Base-by-base conservation (phyloP, 2,329 filamentous ascomycete genomes). In the Acephala macrosclerotiorum region DNA sequence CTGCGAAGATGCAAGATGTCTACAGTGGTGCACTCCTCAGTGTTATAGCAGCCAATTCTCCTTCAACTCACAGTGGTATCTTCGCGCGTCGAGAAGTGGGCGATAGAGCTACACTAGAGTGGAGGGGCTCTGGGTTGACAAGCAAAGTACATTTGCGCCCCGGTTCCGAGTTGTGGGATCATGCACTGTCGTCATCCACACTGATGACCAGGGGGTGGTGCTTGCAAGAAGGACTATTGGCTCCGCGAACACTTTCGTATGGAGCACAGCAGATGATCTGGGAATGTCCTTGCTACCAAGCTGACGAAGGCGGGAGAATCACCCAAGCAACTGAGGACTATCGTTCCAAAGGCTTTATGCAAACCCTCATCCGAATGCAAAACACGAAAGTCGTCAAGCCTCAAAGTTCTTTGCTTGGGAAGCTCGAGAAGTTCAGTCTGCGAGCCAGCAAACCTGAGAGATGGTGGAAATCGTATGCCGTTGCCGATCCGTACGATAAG, bases 251-350 rank as follows among this genome's bases (percentile, higher is more conserved):
- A 20, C 40, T 70, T 8, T 70, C 68, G 7, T 70, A 64, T 49
- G 68, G 68, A 26, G 33, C 61, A 25, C 68, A 70, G 18, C 68
- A 70, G 36, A 70, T 70, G 68, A 67, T 69, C 11, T 70, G 68
- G 68, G 68, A 68, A 58, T 70, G 66, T n/a, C 51, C 64, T 11
- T 42, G 60, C 20, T 60, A 66, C 38, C 68, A 70, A 66, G 64
- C 45, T 6, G 68, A 70, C 45, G 68, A 70, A 55, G 66, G 68
- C 6, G 66, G 68, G 18, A 60, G 66, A 61, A 63, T 65, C 20
- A 70, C 66, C 1, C 18, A 60, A 45, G 38, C 68, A 22, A 68
- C 68, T 6, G 60, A 68, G 42, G 64, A 70, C 18, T 70, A 70
- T 33, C 61, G 66, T 9, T 60, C 65, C 11, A 70, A 70, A 47